phyloP scores from a whole-genome alignment of 345 rosid species.

The Syzygium aqueum region DNA sequence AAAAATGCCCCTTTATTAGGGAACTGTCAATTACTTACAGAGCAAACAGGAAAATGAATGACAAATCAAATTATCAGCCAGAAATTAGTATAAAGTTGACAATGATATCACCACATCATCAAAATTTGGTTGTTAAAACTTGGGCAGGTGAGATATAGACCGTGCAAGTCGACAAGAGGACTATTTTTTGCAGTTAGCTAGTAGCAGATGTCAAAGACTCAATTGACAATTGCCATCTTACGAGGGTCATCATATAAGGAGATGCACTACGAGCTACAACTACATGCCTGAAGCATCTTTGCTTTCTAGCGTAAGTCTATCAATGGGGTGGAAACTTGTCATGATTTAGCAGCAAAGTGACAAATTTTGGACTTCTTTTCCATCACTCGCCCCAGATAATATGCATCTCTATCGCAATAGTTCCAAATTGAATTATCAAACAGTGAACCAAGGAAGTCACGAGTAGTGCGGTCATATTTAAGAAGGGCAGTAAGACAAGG shows the following conservation, averaged over 20 bases:
- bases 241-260: background rate
- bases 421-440: background rate
- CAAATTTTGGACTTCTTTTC: background rate
- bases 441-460: background rate
- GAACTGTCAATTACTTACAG: background rate
- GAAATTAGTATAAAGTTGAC: background rate
- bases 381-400: background rate
- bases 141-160: background rate
- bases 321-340: background rate
- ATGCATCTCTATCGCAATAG: background rate
- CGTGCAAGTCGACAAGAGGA: background rate
- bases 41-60: background rate
- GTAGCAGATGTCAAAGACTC: background rate
- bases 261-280: background rate
- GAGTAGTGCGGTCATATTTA: background rate
- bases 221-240: background rate
- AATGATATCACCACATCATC: background rate
- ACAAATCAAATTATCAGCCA: background rate
- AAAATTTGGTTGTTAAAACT: background rate
- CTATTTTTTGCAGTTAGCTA: background rate
- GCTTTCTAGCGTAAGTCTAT: background rate
- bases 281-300: background rate
- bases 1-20: background rate
- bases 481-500: background rate
- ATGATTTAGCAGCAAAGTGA: background rate